Evolutionary conservation across 2,329 filamentous ascomycete species (phyloP).

Genomic region (Colletotrichum lentis): DNA sequence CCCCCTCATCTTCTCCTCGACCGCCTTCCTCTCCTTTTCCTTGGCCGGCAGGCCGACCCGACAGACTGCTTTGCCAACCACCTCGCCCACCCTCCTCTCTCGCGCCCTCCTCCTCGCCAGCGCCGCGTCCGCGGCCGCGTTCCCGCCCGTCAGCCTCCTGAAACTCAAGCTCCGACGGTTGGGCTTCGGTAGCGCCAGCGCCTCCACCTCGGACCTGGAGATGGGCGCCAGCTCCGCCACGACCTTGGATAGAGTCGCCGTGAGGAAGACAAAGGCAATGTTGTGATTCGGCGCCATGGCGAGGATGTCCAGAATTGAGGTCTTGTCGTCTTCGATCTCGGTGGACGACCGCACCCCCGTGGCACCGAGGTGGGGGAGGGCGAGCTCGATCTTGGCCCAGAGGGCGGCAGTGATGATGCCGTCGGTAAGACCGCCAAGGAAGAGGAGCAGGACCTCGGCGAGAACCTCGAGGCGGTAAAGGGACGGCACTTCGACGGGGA

Average conservation of each 20-base stretch:
- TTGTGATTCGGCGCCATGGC: slow-evolving; percentile 78
- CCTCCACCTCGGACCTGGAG: slow-evolving; percentile 49
- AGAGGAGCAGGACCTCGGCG: slow-evolving; percentile 74
- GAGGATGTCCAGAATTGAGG: slow-evolving; percentile 74
- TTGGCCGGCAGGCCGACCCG: slow-evolving; percentile 52
- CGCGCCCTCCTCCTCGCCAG: slow-evolving; percentile 63
- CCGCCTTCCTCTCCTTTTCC: slow-evolving; percentile 64
- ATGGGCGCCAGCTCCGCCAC: slow-evolving; percentile 58
- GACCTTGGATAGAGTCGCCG: slow-evolving; percentile 72
- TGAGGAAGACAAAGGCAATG: slow-evolving; percentile 88
- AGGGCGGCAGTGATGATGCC: slow-evolving; percentile 76
- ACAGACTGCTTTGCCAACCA: slow-evolving; percentile 72
- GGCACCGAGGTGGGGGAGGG: slow-evolving; percentile 56
- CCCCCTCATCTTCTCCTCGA: slow-evolving; percentile 70
- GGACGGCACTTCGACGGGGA: slow-evolving; percentile 69
- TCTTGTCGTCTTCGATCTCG: slow-evolving; percentile 56
- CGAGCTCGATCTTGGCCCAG: slow-evolving; percentile 74
- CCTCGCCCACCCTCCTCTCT: slow-evolving; percentile 68
- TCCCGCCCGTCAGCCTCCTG: slow-evolving; percentile 45
- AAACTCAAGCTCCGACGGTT: slow-evolving; percentile 58
- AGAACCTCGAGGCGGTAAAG: slow-evolving; percentile 78
- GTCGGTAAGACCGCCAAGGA: slow-evolving; percentile 78
- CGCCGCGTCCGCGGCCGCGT: slow-evolving; percentile 42
- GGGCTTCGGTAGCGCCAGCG: slow-evolving; percentile 42
- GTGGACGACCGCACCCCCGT: slow-evolving; percentile 35